Evolutionary conservation across 257 asterid species (phyloP).

Genomic region (Cinchona pubescens): DNA sequence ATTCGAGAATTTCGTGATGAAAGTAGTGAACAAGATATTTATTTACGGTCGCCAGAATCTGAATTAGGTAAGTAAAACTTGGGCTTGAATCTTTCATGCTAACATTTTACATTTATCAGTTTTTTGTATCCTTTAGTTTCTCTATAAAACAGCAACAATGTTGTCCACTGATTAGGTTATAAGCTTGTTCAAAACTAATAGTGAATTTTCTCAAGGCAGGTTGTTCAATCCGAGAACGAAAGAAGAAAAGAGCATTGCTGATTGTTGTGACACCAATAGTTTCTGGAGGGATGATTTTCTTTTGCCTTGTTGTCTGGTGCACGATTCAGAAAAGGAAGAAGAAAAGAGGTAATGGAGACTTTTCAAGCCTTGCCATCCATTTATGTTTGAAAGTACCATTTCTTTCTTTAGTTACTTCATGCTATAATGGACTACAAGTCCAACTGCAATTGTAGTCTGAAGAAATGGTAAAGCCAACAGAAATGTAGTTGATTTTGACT

Average conservation of each 20-base stretch:
- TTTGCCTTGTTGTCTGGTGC: constrained; percentile 10
- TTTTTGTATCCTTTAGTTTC: not conserved
- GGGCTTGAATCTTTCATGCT: too few species aligned
- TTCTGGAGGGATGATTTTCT: constrained; percentile 4
- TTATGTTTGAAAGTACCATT: not conserved
- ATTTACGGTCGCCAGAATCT: constrained; percentile 20
- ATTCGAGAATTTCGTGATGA: constrained; percentile 3
- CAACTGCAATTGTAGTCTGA: not conserved
- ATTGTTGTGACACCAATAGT: constrained; percentile 6
- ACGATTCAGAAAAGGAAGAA: constrained; percentile 9
- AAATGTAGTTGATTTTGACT: not conserved
- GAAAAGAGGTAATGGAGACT: constrained; percentile 11
- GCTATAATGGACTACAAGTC: not conserved
- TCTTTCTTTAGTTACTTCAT: not conserved
- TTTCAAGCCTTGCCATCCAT: not conserved
- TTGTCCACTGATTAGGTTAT: too few species aligned
- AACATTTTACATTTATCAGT: too few species aligned
- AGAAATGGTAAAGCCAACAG: not conserved
- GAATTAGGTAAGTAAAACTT: constrained; percentile 28
- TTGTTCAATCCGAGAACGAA: not conserved
- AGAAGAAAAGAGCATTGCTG: not conserved
- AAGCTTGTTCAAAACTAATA: not conserved
- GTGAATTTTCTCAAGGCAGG: not conserved
- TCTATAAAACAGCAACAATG: too few species aligned
- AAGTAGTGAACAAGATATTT: constrained; percentile 14